Evolutionary conservation across 805 yeast species (phyloP).

Genomic region (Schizosaccharomyces osmophilus): DNA sequence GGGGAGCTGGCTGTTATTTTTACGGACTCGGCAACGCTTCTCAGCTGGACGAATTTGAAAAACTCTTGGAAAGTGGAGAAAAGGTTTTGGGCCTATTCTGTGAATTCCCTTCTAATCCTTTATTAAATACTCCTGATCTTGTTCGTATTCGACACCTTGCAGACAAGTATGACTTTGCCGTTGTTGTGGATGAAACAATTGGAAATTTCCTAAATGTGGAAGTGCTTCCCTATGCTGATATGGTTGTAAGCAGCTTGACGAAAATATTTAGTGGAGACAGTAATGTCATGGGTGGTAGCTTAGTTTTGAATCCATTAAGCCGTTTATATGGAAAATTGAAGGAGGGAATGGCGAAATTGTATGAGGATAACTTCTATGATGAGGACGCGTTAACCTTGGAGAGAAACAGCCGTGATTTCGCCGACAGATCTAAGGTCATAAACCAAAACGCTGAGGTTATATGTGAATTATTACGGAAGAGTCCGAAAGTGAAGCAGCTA

Average conservation of each 20-base stretch:
- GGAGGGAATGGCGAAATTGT: slow-evolving; percentile 27
- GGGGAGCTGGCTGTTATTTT: slow-evolving; percentile 78
- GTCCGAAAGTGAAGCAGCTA: slow-evolving; percentile 26
- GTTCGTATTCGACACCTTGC: slow-evolving; percentile 38
- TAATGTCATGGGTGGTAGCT: slow-evolving; percentile 83
- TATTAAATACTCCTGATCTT: slow-evolving; percentile 64
- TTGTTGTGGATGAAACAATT: slow-evolving; percentile 82
- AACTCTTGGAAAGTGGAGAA: slow-evolving; percentile 33
- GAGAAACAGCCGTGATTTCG: slow-evolving; percentile 78
- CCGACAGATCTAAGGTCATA: slow-evolving; percentile 26
- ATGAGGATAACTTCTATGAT: slow-evolving; percentile 62
- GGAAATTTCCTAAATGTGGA: slow-evolving; percentile 75
- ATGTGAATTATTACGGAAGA: slow-evolving; percentile 11
- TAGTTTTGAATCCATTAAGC: slow-evolving; percentile 51
- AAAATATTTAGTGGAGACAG: slow-evolving; percentile 87
- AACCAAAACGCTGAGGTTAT: slow-evolving; percentile 19
- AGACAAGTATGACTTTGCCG: slow-evolving; percentile 43
- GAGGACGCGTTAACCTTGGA: slow-evolving; percentile 85
- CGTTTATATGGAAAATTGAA: slow-evolving; percentile 26
- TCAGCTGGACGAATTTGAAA: slow-evolving; percentile 37
- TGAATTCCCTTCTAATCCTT: slow-evolving; percentile 91
- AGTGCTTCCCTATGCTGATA: slow-evolving; percentile 61
- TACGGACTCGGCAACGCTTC: slow-evolving; percentile 62
- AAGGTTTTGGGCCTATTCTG: slow-evolving; percentile 58
- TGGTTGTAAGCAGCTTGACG: slow-evolving; percentile 66